A percentile compares a stretch with the other conserved stretches of the same genome.
Evolutionary conservation across 805 yeast species (phyloP).

Genomic region (Aciculoconidium aculeatum): DNA sequence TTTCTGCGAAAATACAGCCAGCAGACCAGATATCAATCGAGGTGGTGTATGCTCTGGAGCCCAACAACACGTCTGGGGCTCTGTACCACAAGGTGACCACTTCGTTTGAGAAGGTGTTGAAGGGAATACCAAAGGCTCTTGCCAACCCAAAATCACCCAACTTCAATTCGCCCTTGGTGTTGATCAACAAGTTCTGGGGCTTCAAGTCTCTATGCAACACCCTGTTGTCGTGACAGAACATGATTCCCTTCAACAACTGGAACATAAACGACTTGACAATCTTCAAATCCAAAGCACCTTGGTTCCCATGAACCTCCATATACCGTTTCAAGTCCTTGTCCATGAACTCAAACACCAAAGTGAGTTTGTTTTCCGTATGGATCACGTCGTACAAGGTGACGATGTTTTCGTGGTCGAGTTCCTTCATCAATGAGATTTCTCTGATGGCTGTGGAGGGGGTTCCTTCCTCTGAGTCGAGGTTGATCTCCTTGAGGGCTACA

Average conservation of each 20-base stretch:
- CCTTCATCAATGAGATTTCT: constrained; percentile 93
- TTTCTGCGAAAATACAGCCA: constrained; percentile 96
- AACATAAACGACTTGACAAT: constrained; percentile 88
- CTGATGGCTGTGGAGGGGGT: constrained; percentile 98
- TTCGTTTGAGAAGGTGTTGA: constrained; percentile 94
- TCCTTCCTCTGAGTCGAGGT: constrained; percentile 93
- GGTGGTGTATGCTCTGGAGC: constrained; percentile 92
- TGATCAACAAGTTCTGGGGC: constrained; percentile 91
- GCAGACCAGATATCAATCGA: constrained; percentile 99
- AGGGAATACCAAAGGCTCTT: constrained; percentile 96
- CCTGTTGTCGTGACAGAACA: constrained; percentile 78
- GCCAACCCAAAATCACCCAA: constrained; percentile 97
- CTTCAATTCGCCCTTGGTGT: constrained; percentile 83
- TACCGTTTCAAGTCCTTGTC: constrained; percentile 90
- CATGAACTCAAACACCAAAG: constrained; percentile 88
- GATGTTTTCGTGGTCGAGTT: constrained; percentile 86
- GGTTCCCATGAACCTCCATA: constrained; percentile 81
- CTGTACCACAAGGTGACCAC: constrained; percentile 98
- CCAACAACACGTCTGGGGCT: constrained; percentile 94
- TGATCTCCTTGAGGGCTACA: constrained; percentile 93
- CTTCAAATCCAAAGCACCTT: constrained; percentile 67
- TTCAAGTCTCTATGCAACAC: constrained; percentile 85
- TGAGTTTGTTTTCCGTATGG: constrained; percentile 92
- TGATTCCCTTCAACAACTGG: constrained; percentile 85
- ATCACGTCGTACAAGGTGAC: constrained; percentile 92